A percentile compares a stretch with the other conserved stretches of the same genome.
Evolutionary conservation across 73 alveolate genomes (phyloP).

Genomic region (Paramecium caudatum): DNA sequence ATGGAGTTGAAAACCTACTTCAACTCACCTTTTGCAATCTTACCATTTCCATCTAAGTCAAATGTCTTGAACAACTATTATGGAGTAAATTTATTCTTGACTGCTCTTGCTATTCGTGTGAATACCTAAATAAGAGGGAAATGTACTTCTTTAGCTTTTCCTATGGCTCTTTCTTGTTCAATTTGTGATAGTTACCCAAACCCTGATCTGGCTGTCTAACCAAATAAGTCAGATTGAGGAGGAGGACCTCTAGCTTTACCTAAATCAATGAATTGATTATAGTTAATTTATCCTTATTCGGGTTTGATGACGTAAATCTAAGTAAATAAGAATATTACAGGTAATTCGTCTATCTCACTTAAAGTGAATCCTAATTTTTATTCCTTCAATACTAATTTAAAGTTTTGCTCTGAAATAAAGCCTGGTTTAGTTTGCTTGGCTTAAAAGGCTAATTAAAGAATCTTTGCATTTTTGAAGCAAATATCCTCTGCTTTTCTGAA

Average conservation of each 20-base stretch:
- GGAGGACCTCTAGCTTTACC: conserved; percentile 45
- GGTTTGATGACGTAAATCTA: neutral
- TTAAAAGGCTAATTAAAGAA: neutral
- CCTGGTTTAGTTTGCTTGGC: neutral
- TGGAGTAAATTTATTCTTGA: neutral
- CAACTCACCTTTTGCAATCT: conserved; percentile 1
- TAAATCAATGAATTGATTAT: neutral
- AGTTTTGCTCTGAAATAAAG: neutral
- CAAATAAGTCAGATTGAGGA: conserved; percentile 49
- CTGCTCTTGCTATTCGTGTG: neutral
- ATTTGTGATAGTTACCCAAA: conserved; percentile 14
- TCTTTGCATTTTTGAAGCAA: neutral
- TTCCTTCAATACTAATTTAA: neutral
- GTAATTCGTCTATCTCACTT: conserved; percentile 3
- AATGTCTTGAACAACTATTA: conserved; percentile 17
- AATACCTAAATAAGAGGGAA: neutral
- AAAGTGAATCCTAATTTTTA: neutral
- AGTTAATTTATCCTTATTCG: conserved; percentile 36
- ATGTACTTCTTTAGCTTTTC: conserved; percentile 32
- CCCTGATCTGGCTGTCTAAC: conserved; percentile 38
- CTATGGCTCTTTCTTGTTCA: conserved; percentile 60
- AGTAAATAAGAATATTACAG: neutral
- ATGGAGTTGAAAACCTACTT: neutral
- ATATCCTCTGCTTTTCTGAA: conserved; percentile 53
- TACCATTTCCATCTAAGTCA: conserved; percentile 48